A percentile compares a stretch with the other conserved stretches of the same genome.
Conservation (phyloP, 805 yeast species). For the Komagataella populi region DNA sequence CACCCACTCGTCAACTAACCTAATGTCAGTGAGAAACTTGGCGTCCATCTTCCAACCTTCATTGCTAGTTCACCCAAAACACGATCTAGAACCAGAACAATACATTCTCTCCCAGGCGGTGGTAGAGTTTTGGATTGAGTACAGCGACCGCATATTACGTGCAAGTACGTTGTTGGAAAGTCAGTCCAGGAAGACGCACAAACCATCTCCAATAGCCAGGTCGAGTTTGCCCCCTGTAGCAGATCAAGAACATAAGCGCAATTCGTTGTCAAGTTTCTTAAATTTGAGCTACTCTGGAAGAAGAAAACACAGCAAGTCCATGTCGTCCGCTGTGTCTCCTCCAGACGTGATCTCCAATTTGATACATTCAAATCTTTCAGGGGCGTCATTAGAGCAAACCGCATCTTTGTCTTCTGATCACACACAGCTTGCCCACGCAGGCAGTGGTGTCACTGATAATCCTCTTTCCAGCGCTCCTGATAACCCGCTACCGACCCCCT, state of each 20-base stretch:
- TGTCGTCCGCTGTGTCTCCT: constrained; percentile 23
- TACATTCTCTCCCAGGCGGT: constrained; percentile 29
- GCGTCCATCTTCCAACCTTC: constrained; percentile 36
- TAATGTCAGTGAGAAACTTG: constrained; percentile 29
- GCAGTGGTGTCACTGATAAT: background rate
- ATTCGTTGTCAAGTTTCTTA: background rate
- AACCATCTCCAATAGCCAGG: background rate
- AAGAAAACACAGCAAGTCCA: constrained; percentile 15
- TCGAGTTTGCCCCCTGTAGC: background rate
- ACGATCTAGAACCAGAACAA: constrained; percentile 31
- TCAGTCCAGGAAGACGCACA: background rate
- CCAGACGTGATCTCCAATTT: constrained; percentile 8
- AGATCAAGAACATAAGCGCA: background rate
- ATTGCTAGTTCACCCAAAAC: constrained; percentile 29
- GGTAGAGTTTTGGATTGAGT: constrained; percentile 30
- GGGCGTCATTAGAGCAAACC: background rate
- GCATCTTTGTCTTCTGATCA: background rate
- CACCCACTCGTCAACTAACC: constrained; percentile 23
- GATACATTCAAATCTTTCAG: background rate
- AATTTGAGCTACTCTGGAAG: background rate
- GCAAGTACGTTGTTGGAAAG: background rate
- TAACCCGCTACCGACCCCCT: background rate
- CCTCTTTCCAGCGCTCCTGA: background rate
- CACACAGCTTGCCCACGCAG: background rate
- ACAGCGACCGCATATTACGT: constrained; percentile 29